Base-by-base conservation (phyloP, 2,329 filamentous ascomycete genomes). In the Phaeoacremonium minimum region DNA sequence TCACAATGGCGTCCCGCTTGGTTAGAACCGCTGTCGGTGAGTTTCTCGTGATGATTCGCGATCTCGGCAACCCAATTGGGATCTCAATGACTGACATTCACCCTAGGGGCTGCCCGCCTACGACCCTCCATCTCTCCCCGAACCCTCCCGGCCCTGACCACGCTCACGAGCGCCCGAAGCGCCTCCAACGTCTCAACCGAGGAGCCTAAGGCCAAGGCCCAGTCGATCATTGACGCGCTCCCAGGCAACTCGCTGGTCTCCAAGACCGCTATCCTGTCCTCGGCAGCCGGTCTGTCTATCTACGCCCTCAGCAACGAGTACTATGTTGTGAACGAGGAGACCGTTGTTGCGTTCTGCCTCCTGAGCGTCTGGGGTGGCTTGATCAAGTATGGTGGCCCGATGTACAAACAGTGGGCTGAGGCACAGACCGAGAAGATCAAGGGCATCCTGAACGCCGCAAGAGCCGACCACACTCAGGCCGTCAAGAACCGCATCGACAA, bases 291-390 rank as follows among this genome's bases (percentile, higher is more conserved):
- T 71, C 69, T 95, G 55, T 90, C 87, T 58, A 79, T 95, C 66
- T 95, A 93, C 63, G 93, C 89, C 59, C 89, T 98, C 71, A 94
- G 87, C 83, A 98, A 95, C 73, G 93, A 98, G 80, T 89, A 97
- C 76, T 97, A 96, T 71, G 89, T 98, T 64, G 78, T 98, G 71
- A 98, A 98, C 75, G 93, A 98, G 78, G 93, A 98, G 77, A 86
- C 90, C 47, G 86, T 98, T 61, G 87, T 95, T 60, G 87, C 87
- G 50, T 80, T 98, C 71, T 93, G 86, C 66, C 77, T 98, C 57
- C 74, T 97, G 61, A 88, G 85, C 63, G 87, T 97, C 61, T 98
- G 95, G 85, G 84, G 76, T 59, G 88, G 83, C 46, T 77, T 95
- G 56, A 91, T 87, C 73, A 93, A 94, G 71, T 96, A 88, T 64